Evolutionary conservation across 2,329 filamentous ascomycete genomes (phyloP).

Genomic region (Lachnellula arida): DNA sequence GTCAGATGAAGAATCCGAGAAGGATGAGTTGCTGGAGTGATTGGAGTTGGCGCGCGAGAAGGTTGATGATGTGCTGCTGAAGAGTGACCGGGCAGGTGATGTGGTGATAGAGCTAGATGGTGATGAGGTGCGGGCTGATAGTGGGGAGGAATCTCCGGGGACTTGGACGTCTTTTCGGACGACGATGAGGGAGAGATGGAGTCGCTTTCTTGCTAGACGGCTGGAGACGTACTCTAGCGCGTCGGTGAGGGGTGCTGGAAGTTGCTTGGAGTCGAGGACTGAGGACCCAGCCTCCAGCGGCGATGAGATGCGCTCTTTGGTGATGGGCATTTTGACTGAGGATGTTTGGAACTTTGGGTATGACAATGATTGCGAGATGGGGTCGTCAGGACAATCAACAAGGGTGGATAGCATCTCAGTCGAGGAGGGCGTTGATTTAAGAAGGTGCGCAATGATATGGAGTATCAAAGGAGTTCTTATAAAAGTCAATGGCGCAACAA

Average conservation of each 20-base stretch:
- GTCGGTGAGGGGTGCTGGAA: constrained; percentile 50
- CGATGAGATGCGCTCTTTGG: constrained; percentile 54
- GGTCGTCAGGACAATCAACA: background rate
- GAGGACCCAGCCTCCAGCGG: constrained; percentile 60
- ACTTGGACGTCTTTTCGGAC: constrained; percentile 53
- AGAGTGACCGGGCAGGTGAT: constrained; percentile 17
- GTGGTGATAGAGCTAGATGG: constrained; percentile 7
- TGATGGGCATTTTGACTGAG: constrained; percentile 22
- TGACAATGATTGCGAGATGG: background rate
- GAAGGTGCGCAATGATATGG: background rate
- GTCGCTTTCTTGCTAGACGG: constrained; percentile 49
- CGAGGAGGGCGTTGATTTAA: background rate
- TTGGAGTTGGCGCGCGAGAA: constrained; percentile 1
- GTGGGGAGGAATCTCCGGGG: constrained; percentile 31
- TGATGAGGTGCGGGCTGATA: constrained; percentile 7
- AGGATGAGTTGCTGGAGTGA: constrained; percentile 7
- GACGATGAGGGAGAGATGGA: constrained; percentile 55
- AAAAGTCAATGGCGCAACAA: background rate
- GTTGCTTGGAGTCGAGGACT: constrained; percentile 51
- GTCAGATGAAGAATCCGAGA: constrained; percentile 11
- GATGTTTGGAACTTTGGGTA: background rate
- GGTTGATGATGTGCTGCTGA: constrained; percentile 9
- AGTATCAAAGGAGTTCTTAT: background rate
- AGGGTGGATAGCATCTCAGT: background rate
- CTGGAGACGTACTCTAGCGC: constrained; percentile 56